Percentiles rank a stretch among this genome's conserved stretches.
phyloP scores from a whole-genome alignment of 345 rosid genomes.

The Atalantia buxifolia region DNA sequence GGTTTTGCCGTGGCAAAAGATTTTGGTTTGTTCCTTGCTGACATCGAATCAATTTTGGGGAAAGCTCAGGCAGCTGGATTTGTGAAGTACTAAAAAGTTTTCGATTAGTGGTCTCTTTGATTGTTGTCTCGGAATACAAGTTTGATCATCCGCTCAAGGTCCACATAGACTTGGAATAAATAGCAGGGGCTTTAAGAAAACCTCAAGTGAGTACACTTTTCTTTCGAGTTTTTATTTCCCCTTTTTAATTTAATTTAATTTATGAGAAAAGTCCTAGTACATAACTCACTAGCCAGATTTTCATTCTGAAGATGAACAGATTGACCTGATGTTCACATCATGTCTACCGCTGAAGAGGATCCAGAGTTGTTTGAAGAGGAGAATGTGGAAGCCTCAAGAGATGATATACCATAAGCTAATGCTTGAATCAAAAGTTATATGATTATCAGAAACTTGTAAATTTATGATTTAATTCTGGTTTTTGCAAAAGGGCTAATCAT shows the following conservation, averaged over 20 bases:
- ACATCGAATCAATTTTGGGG: slow-evolving; percentile 62
- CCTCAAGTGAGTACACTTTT: slow-evolving; percentile 11
- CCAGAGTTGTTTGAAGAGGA: background rate
- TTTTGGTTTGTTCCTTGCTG: slow-evolving; percentile 48
- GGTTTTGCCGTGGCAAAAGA: slow-evolving; percentile 84
- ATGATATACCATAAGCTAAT: background rate
- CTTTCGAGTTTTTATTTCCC: background rate
- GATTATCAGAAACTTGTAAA: background rate
- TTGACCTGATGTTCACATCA: background rate
- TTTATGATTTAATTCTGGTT: background rate
- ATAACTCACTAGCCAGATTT: background rate
- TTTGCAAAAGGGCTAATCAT: background rate
- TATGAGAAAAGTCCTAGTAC: background rate
- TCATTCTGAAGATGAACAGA: background rate
- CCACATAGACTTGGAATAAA: slow-evolving; percentile 1
- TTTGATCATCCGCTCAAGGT: background rate
- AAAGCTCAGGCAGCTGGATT: slow-evolving; percentile 60
- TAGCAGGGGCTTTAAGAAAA: background rate
- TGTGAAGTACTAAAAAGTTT: slow-evolving; percentile 48
- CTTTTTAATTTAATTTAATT: background rate
- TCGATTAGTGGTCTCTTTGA: background rate
- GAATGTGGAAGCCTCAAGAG: background rate
- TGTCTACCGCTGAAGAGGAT: background rate
- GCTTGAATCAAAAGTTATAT: background rate
- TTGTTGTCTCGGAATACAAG: background rate